A percentile compares a stretch with the other conserved stretches of the same genome.
Conservation (phyloP, 2,329 filamentous ascomycete genomes). For the Penicillium fuscoglaucum region DNA sequence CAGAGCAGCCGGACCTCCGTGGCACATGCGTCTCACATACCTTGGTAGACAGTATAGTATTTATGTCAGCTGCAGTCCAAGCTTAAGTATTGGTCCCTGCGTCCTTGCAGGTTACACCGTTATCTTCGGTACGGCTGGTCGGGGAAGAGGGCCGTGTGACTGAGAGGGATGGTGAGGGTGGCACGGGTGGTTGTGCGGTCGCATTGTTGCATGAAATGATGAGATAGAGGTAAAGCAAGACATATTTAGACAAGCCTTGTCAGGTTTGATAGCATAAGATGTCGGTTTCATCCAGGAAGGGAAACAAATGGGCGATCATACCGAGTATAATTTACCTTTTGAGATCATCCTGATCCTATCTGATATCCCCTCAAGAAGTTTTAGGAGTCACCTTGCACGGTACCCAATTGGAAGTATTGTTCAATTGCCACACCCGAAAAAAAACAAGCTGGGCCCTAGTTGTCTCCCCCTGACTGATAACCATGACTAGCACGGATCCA, state of each 20-base stretch:
- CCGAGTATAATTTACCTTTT: background rate
- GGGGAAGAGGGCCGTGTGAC: conserved; percentile 23
- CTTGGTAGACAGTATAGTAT: background rate
- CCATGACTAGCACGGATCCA: background rate
- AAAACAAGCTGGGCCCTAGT: background rate
- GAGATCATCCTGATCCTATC: background rate
- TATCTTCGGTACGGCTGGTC: conserved; percentile 27
- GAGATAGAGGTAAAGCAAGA: conserved; percentile 3
- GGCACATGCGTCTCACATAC: background rate
- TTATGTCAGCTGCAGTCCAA: conserved; percentile 1
- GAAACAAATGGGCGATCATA: background rate
- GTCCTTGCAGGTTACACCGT: conserved; percentile 22
- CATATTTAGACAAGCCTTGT: background rate
- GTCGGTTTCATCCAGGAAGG: background rate
- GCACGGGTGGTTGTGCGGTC: conserved; percentile 19
- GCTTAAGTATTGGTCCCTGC: conserved; percentile 33
- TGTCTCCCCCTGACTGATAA: conserved; percentile 1
- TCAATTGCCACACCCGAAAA: background rate
- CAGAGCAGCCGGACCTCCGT: background rate
- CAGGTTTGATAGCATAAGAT: background rate
- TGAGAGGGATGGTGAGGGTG: conserved; percentile 15
- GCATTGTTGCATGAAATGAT: conserved; percentile 17
- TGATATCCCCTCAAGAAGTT: background rate
- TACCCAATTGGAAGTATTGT: background rate
- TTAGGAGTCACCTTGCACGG: background rate